Evolutionary conservation across 2,329 filamentous ascomycete species (phyloP).

Genomic region (Aspergillus sp.): DNA sequence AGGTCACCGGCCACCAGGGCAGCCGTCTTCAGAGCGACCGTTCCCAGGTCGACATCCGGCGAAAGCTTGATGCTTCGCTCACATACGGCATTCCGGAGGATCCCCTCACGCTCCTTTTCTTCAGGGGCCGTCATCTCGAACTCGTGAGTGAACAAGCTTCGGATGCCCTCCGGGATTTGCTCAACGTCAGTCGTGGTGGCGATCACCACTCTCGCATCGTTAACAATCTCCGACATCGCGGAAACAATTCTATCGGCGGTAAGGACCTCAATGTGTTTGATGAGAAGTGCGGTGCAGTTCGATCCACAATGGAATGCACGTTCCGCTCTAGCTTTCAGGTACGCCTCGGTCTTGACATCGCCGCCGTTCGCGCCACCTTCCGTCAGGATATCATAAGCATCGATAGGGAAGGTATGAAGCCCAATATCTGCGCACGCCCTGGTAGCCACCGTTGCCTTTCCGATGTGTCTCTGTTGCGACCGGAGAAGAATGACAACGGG

Average conservation of each 20-base stretch:
- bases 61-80: constrained; percentile 75
- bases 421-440: constrained; percentile 84
- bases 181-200: constrained; percentile 95
- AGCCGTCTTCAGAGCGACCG: constrained; percentile 90
- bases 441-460: constrained; percentile 76
- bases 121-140: constrained; percentile 91
- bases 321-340: constrained; percentile 82
- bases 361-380: constrained; percentile 82
- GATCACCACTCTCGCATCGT: constrained; percentile 77
- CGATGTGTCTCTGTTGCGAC: constrained; percentile 89
- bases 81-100: constrained; percentile 74
- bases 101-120: constrained; percentile 85
- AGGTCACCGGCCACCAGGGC: constrained; percentile 92
- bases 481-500: constrained; percentile 83
- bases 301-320: constrained; percentile 84
- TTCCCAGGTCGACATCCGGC: constrained; percentile 76
- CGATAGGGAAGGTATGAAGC: constrained; percentile 81
- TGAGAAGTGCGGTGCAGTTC: constrained; percentile 77
- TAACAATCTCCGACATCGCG: constrained; percentile 77
- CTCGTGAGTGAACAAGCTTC: constrained; percentile 92
- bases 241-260: constrained; percentile 87
- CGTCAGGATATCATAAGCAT: constrained; percentile 91
- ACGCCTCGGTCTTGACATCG: constrained; percentile 91
- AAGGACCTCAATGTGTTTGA: constrained; percentile 86
- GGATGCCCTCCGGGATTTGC: constrained; percentile 84